Evolutionary conservation across 2,329 filamentous ascomycete genomes (phyloP), one percentile per base, ranked within the genome.

Genomic region (Delphinella strobiligena): DNA sequence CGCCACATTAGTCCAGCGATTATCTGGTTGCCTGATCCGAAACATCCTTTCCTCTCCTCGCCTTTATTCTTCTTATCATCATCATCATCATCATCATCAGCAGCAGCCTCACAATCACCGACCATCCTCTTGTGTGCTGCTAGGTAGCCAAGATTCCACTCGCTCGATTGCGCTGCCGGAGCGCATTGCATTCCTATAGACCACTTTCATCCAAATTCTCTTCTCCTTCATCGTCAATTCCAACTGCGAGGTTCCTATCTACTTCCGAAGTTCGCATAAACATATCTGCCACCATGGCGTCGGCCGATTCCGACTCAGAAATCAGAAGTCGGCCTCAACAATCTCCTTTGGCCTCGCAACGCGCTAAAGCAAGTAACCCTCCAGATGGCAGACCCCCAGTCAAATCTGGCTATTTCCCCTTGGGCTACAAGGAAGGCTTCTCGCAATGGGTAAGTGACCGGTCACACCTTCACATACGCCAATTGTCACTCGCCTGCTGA

Each of bases 371-470:
- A 34, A n/a, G 36, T 40, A 36, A 42, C 39, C 36, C 34, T 33
- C 36, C 38, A 34, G 31, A 42, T 36, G 36, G 41, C 35, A 37
- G 37, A 11, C 40, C 38, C 4, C 31, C 19, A n/a, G 36, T 29
- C 9, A 49, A 50, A 35, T 37, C 41, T 10, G 50, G 46, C 35
- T 62, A 56, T 39, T 96, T 98, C 49, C 88, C 91, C 2, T 64
- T 96, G 16, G 80, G 87, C 36, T 94, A 94, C 64, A 91, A 88
- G 54, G 87, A 94, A 43, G 89, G 85, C 12, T 85, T 86, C 47
- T 80, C 74, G 50, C 89, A 96, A 71, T 96, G 91, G 86, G 82
- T 85, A 62, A 47, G 78, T 69, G 38, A 37, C 24, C 18, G n/a
- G 35, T 18, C 9, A 35, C 18, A 37, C 19, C 15, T 4, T 22